Base-by-base conservation (phyloP, 2,329 filamentous ascomycete genomes). In the Lachnellula suecica region DNA sequence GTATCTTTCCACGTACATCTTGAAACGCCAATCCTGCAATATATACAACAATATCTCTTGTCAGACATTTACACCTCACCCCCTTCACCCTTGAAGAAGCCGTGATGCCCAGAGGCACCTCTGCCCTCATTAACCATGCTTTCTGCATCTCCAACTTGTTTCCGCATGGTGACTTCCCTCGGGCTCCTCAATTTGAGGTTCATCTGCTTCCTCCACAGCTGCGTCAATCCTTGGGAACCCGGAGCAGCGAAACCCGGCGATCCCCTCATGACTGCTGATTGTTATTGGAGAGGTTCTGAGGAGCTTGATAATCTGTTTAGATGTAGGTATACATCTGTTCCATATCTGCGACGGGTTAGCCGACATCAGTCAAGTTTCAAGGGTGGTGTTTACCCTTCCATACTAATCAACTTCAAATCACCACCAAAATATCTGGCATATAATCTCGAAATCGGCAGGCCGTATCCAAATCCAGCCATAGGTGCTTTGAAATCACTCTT, bases 381-480 rank as follows among this genome's bases (percentile, higher is more conserved):
- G 15, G 27, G 29, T 53, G 57, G 44, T 46, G 70, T 88, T 79
- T 77, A 96, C 90, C 94, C 94, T 78, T 99, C 94, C 94, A 99
- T 99, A 70, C 91, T 97, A 67, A 99, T 99, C 70, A 99, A 74
- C 73, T 97, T 97, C 65, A 99, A 71, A 71, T 99, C 94, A 53
- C 94, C 94, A 54, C 94, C 94, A 74, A 99, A 99, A 74, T 99
- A 99, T 60, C 94, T 80, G 50, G 94, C 94, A 66, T 99, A 99
- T 47, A 99, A 77, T 59, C 94, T 80, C 62, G 90, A 96, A 57
- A 99, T 97, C 0, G 94, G 94, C 60, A 99, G 70, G 15, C 94
- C 94, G 66, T 99, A 99, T n/a, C 94, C 94, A 67, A 97, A 99
- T 2, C 94, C 94, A 57, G 94, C 94, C 94, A 99, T 97, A 2